phyloP scores from a whole-genome alignment of 768 basidiomycete genomes.

The Pleurotus tuber-regium region DNA sequence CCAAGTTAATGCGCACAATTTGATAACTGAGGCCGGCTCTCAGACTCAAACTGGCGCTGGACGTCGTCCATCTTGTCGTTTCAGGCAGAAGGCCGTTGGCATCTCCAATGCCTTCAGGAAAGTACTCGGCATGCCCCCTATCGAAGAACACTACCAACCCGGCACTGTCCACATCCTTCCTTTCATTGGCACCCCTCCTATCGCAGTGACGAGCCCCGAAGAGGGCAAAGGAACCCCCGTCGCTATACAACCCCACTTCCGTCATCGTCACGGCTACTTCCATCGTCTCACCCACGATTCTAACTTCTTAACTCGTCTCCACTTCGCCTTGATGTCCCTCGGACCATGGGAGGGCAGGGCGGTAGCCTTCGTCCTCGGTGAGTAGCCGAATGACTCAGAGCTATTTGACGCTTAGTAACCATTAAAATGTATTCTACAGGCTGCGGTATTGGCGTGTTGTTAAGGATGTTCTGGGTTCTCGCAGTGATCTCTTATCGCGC shows the following conservation, averaged over 20 bases:
- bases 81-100: slow-evolving; percentile 48
- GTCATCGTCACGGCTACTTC: slow-evolving; percentile 21
- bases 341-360: slow-evolving; percentile 83
- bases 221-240: background rate
- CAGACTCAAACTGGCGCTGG: slow-evolving; percentile 8
- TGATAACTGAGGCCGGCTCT: slow-evolving; percentile 11
- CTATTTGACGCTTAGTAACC: background rate
- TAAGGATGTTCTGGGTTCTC: slow-evolving; percentile 80
- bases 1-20: slow-evolving; percentile 22
- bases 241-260: slow-evolving; percentile 21
- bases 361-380: slow-evolving; percentile 81
- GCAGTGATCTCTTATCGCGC: slow-evolving; percentile 58
- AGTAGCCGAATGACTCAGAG: slow-evolving; percentile 23
- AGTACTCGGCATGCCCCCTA: slow-evolving; percentile 51
- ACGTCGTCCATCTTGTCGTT: slow-evolving; percentile 21
- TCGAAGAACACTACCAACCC: slow-evolving; percentile 26
- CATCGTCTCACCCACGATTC: slow-evolving; percentile 25
- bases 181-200: slow-evolving; percentile 24
- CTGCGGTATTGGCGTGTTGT: slow-evolving; percentile 80
- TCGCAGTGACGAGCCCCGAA: background rate
- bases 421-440: slow-evolving; percentile 38
- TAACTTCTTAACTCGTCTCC: slow-evolving; percentile 59
- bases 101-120: slow-evolving; percentile 55
- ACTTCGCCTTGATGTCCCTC: slow-evolving; percentile 62
- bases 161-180: slow-evolving; percentile 33